Evolutionary conservation across 2,329 filamentous ascomycete genomes (phyloP), one percentile per base, ranked within the genome.

Genomic region (Xylaria sp.): DNA sequence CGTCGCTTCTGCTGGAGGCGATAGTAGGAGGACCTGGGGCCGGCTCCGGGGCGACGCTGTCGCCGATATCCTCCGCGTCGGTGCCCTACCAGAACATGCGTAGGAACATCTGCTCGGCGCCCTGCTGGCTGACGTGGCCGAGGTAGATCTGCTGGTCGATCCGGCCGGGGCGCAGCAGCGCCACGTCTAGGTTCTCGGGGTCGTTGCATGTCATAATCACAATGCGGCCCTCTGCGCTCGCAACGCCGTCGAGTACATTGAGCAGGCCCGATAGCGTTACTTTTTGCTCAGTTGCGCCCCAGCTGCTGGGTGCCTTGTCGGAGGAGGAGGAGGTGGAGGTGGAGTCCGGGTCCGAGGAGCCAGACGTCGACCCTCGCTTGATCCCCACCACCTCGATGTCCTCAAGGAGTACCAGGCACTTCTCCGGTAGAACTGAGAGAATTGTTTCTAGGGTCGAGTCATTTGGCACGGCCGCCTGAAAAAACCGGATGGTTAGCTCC

Each of bases 191-290:
- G 47, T 82, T 79, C 45, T 89, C 84, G 0, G 81, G 79, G 45
- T 81, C 78, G 63, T 90, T 91, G 22, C 86, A 88, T 0, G 87
- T 91, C 86, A 91, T 90, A 66, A 91, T 82, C 17, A 91, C 78
- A 21, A 90, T 85, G 16, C 86, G 79, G 1, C 87, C 88, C 72
- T 91, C 87, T 48, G 84, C 82, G 0, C 84, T 85, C 0, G 85
- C 86, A 0, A 89, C 85, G 2, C 88, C 88, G 59, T 91, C 87
- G 8, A 91, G 80, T 7, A 86, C 83, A 56, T 90, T 91, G 21
- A 91, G 74, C 0, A 91, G 72, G 0, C 84, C 86, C 0, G 86
- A 88, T 1, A 91, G 74, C 0, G 84, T 86, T n/a, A n/a, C n/a
- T n/a, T n/a, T n/a, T n/a, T n/a, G n/a, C n/a, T n/a, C n/a, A n/a